These are phyloP conservation scores for Colletotrichum sansevieriae DNA, from an alignment of 2,329 filamentous ascomycete species.

Conservation along the genomic window DNA sequence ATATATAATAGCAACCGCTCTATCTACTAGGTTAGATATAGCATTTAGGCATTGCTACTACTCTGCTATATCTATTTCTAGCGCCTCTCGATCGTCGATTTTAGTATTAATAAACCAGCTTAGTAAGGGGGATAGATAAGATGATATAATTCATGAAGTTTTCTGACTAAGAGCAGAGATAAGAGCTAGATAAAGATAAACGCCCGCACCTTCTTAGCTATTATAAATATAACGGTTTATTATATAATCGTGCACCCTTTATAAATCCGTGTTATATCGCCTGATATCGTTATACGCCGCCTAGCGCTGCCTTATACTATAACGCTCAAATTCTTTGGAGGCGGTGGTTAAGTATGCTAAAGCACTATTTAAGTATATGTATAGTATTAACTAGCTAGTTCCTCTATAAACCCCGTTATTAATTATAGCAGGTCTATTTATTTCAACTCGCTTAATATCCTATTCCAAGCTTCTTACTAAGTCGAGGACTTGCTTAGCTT, in stretches of 20 bases:
- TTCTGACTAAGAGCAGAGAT: not conserved
- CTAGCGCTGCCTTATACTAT: not conserved
- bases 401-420: not conserved
- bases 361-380: not conserved
- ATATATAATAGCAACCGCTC: not conserved
- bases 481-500: not conserved
- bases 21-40: not conserved
- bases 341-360: not conserved
- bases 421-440: too few relatives aligned
- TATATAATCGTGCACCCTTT: too few relatives aligned
- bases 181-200: not conserved
- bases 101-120: not conserved
- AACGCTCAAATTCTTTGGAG: not conserved
- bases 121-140: not conserved
- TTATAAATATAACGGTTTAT: too few relatives aligned
- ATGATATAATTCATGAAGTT: not conserved
- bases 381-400: not conserved
- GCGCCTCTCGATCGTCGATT: not conserved
- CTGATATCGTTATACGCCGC: not conserved
- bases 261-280: too few relatives aligned
- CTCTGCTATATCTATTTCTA: not conserved
- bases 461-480: not conserved
- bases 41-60: not conserved
- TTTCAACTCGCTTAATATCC: not conserved
- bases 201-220: too few relatives aligned